These are phyloP conservation scores for Eutypa lata DNA, from an alignment of 2,329 filamentous ascomycete genomes.

Conservation along the genomic window DNA sequence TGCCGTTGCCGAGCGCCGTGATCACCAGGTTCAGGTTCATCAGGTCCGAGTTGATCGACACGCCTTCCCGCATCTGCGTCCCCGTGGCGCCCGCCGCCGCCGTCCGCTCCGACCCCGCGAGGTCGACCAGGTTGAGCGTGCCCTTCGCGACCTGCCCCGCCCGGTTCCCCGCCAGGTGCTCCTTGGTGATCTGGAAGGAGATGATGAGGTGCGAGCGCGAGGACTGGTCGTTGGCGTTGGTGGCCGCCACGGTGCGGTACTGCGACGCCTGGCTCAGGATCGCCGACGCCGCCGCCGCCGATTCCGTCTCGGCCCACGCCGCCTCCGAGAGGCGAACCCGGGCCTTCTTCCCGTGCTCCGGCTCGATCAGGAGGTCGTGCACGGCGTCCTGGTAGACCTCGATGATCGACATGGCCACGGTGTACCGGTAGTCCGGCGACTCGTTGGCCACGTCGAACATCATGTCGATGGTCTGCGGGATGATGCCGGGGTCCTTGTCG, in stretches of 20 bases:
- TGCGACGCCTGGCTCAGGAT: constrained; percentile 74
- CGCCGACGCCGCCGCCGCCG: constrained; percentile 68
- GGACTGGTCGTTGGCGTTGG: constrained; percentile 86
- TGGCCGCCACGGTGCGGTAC: constrained; percentile 85
- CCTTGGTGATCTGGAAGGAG: constrained; percentile 41
- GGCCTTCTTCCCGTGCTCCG: constrained; percentile 71
- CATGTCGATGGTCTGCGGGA: constrained; percentile 81
- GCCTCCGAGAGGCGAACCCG: constrained; percentile 75
- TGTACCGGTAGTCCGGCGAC: constrained; percentile 78
- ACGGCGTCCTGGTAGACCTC: constrained; percentile 97
- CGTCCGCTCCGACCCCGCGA: constrained; percentile 86
- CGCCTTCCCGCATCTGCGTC: constrained; percentile 82
- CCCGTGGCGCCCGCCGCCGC: constrained; percentile 79
- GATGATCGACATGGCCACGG: constrained; percentile 88
- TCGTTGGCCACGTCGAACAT: constrained; percentile 79
- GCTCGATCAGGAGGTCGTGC: constrained; percentile 67
- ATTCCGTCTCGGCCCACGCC: constrained; percentile 53
- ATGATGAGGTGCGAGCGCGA: constrained; percentile 93
- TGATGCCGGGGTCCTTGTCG: constrained; percentile 66
- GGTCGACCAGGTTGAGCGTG: constrained; percentile 89
- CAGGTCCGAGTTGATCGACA: constrained; percentile 92
- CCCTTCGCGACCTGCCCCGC: constrained; percentile 76
- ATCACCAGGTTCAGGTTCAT: constrained; percentile 94
- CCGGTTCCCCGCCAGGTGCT: constrained; percentile 56
- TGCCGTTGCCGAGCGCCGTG: constrained; percentile 76